Percentiles rank a stretch among this genome's conserved stretches.
phyloP scores from a whole-genome alignment of 2,329 filamentous ascomycete genomes.

The Curvularia spicifera region DNA sequence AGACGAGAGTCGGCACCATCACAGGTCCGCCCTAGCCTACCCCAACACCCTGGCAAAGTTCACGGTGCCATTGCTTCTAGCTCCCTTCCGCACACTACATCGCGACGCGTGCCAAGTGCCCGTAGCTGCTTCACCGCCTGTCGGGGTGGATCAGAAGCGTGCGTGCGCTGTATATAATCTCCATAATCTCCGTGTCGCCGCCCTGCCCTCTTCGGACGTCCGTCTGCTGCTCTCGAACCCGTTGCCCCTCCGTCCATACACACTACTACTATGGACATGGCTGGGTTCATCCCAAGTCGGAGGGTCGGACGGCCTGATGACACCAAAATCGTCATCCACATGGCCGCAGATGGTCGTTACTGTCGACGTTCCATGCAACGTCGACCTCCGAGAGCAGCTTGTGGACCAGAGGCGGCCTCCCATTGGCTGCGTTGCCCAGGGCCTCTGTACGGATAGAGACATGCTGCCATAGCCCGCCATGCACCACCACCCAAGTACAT shows the following conservation, averaged over 20 bases:
- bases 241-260: neutral
- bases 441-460: constrained; percentile 19
- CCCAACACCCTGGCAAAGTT: constrained; percentile 1
- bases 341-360: constrained; percentile 16
- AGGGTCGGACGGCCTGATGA: constrained; percentile 6
- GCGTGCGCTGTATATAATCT: constrained; percentile 26
- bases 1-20: no score
- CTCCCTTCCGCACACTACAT: neutral
- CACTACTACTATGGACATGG: no score
- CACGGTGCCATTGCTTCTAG: constrained; percentile 5
- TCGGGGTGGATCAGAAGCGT: constrained; percentile 23
- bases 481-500: constrained; percentile 15
- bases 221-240: neutral
- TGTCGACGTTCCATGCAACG: constrained; percentile 16
- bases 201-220: neutral
- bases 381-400: constrained; percentile 33
- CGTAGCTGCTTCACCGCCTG: constrained; percentile 33
- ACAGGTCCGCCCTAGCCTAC: neutral
- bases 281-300: neutral
- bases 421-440: constrained; percentile 36
- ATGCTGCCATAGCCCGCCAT: constrained; percentile 28
- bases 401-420: constrained; percentile 30
- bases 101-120: constrained; percentile 24
- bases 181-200: neutral
- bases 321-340: constrained; percentile 12